Base-by-base conservation (phyloP, 257 asterid genomes). In the Plectranthus barbatus region DNA sequence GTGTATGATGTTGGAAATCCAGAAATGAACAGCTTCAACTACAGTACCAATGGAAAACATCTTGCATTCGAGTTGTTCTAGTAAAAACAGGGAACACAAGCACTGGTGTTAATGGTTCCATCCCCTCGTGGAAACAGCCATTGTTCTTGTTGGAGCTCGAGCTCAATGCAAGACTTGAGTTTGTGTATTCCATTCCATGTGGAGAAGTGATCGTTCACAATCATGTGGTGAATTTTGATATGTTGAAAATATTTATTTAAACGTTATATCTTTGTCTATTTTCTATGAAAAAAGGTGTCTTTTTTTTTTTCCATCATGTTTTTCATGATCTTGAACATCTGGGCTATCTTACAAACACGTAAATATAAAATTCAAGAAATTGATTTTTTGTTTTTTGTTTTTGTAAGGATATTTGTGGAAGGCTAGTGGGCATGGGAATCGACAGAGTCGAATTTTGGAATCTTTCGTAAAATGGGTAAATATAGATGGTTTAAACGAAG, bases 51-150 rank as follows among this genome's bases (percentile, higher is more conserved):
- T 47, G 80, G 64, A 45, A 73, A 75, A 29, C 78, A 74, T 41
- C 51, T 71, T 64, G 83, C 71, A 56, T 74, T 78, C 24, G 80
- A 74, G 71, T 48, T 78, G 75, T 78, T 78, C 62, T 78, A 70
- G 62, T 9, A 31, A 40, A 23, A 47, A 45, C 0, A 12, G 19
- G 63, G 50, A 15, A 46, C 13, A 8, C 11, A 23, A 59, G 31
- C 40, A n/a, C 45, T 31, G 45, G 26, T 24, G 18, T 18, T 9
- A 7, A 29, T 46, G 21, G 48, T 23, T 23, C 29, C 4, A 4
- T 10, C 8, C 9, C 9, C 39, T 34, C 39, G 1, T 9, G 44
- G 44, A 39, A 39, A 11, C 44, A 39, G n/a, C 44, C 44, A 9
- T 39, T 1, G 44, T 31, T 31, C 1, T 39, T 1, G 44, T 31